Percentiles rank a stretch among this genome's conserved stretches.
phyloP scores from a whole-genome alignment of 306 rosid genomes.

The Trifolium dubium region DNA sequence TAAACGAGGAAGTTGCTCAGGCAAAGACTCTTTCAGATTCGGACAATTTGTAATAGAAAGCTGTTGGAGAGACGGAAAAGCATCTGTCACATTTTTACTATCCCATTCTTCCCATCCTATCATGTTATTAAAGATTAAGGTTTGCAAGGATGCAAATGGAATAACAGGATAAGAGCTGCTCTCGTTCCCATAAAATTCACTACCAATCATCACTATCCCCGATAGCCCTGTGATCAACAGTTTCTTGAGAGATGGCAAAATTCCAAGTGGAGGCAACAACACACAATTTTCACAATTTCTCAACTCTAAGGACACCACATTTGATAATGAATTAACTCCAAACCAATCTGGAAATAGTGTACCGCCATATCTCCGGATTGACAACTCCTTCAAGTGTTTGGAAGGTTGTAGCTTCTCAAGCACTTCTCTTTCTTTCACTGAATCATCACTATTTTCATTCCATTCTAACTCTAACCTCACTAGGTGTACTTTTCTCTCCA shows the following conservation, averaged over 20 bases:
- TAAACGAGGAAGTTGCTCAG: conserved; percentile 20
- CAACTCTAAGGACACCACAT: conserved; percentile 16
- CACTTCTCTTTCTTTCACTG: conserved; percentile 12
- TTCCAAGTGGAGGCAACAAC: conserved; percentile 33
- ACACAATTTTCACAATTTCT: not conserved
- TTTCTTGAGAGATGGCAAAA: not conserved
- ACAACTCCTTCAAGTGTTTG: conserved; percentile 2
- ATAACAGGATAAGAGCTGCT: not conserved
- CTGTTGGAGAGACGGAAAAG: conserved; percentile 21
- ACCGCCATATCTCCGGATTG: not conserved
- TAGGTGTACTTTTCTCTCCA: not conserved
- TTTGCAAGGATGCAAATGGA: conserved; percentile 13
- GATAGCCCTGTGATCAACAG: rapidly evolving
- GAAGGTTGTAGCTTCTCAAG: conserved; percentile 41
- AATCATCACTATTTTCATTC: not conserved
- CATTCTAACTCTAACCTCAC: conserved; percentile 7
- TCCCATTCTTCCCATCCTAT: conserved; percentile 26
- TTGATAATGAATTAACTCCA: conserved; percentile 30
- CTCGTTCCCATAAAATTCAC: conserved; percentile 11
- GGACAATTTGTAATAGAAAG: not conserved
- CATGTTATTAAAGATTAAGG: not conserved
- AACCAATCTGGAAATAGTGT: conserved; percentile 34
- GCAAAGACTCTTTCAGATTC: conserved; percentile 9
- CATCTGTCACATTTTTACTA: not conserved
- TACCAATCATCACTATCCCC: not conserved